Conservation (phyloP, 2,329 filamentous ascomycete species). For the Monosporascus sp. region DNA sequence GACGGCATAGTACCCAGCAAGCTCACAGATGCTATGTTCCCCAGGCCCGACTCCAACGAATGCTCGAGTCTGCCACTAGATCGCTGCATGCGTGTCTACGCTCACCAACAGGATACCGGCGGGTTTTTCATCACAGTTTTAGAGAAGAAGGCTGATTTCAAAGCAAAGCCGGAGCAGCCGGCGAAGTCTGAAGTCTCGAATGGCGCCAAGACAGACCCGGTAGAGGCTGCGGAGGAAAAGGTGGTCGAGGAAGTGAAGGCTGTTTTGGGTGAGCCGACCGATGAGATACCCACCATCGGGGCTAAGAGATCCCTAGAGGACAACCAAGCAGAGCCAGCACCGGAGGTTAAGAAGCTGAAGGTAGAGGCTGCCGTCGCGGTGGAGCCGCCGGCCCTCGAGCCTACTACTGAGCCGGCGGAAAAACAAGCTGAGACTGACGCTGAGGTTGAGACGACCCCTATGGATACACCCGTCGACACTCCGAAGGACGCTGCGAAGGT, state of each 20-base stretch:
- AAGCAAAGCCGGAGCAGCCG: constrained; percentile 64
- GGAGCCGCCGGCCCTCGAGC: constrained; percentile 5
- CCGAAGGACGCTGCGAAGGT: constrained; percentile 18
- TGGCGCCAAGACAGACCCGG: constrained; percentile 12
- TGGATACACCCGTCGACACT: constrained; percentile 3
- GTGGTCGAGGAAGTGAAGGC: constrained; percentile 32
- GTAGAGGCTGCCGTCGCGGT: constrained; percentile 8
- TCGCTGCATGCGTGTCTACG: constrained; percentile 88
- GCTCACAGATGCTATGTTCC: constrained; percentile 80
- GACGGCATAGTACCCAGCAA: constrained; percentile 58
- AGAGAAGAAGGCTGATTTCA: constrained; percentile 85
- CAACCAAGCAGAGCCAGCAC: constrained; percentile 30
- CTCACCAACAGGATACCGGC: constrained; percentile 92
- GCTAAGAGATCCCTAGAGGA: constrained; percentile 30
- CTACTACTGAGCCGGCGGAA: constrained; percentile 11
- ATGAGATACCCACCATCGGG: constrained; percentile 25
- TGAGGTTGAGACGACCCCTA: constrained; percentile 9
- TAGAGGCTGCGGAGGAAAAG: constrained; percentile 18
- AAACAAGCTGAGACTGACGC: constrained; percentile 12
- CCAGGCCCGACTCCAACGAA: constrained; percentile 47
- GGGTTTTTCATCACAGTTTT: constrained; percentile 96
- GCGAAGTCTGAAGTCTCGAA: constrained; percentile 31
- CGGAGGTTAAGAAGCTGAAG: constrained; percentile 39
- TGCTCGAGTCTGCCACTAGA: constrained; percentile 71
- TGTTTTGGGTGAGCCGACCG: constrained; percentile 25